phyloP scores from a whole-genome alignment of 257 asterid species.

The Solanum lycopersicoides region DNA sequence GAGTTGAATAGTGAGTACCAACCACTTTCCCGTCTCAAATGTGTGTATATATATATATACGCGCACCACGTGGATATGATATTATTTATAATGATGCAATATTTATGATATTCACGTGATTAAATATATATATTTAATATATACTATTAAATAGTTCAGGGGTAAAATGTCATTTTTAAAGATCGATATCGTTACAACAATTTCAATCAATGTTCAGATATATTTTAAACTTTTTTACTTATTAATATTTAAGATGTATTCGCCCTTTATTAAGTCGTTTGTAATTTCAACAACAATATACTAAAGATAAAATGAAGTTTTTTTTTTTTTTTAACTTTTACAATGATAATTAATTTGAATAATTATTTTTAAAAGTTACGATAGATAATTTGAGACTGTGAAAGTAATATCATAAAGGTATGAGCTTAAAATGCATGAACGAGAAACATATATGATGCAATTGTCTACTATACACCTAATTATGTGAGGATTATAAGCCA shows the following conservation, averaged over 20 bases:
- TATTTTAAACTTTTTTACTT: too few species aligned
- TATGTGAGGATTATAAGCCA: neutral
- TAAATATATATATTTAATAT: too few species aligned
- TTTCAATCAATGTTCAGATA: too few species aligned
- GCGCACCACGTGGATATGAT: too few species aligned
- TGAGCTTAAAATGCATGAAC: neutral
- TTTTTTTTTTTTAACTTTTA: neutral
- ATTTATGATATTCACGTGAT: too few species aligned
- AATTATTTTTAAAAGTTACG: neutral
- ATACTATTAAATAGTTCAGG: too few species aligned
- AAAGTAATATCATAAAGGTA: neutral
- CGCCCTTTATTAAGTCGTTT: neutral
- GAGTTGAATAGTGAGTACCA: neutral
- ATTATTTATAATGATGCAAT: too few species aligned
- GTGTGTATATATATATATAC: too few species aligned
- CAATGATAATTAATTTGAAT: neutral
- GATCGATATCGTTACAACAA: too few species aligned
- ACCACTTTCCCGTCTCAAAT: neutral
- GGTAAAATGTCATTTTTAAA: too few species aligned
- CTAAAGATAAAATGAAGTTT: neutral
- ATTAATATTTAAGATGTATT: neutral
- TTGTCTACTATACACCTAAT: neutral
- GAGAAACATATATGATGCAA: neutral
- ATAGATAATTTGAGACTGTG: neutral
- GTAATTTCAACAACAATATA: neutral